These are phyloP conservation scores for Colletotrichum sp. DNA, from an alignment of 2,329 filamentous ascomycete species.

Conservation along the genomic window DNA sequence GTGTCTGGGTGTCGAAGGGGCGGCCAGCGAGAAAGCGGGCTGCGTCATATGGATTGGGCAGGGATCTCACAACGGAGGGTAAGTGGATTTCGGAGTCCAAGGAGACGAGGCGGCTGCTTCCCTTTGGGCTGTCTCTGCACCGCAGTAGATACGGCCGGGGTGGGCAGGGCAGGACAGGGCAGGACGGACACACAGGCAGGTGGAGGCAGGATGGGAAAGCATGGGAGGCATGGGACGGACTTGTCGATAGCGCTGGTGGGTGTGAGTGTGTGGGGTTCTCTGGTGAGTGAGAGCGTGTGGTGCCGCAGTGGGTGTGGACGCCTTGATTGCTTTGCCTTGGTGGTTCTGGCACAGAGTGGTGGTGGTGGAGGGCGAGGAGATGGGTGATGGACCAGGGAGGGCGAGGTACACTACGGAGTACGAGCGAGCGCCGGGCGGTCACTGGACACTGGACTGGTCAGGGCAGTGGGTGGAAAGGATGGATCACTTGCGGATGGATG, in stretches of 20 bases:
- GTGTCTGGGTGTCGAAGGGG: slow-evolving; percentile 1
- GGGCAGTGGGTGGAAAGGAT: not conserved
- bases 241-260: slow-evolving; percentile 12
- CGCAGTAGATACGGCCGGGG: not conserved
- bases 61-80: slow-evolving; percentile 38
- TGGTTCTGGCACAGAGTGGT: not conserved
- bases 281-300: not conserved
- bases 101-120: slow-evolving; percentile 15
- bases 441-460: not conserved
- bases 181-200: not conserved
- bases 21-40: slow-evolving; percentile 18
- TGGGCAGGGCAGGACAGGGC: not conserved
- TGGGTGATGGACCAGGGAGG: not conserved
- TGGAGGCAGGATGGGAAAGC: not conserved
- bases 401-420: not conserved
- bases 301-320: not conserved
- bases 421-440: not conserved
- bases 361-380: not conserved
- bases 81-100: slow-evolving; percentile 11
- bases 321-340: not conserved
- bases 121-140: not conserved
- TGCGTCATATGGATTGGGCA: slow-evolving; percentile 33
- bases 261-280: not conserved
- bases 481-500: not conserved
- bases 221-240: slow-evolving; percentile 12